These are phyloP conservation scores for Acacia acuminata DNA, from an alignment of 306 rosid genomes.

Conservation along the genomic window DNA sequence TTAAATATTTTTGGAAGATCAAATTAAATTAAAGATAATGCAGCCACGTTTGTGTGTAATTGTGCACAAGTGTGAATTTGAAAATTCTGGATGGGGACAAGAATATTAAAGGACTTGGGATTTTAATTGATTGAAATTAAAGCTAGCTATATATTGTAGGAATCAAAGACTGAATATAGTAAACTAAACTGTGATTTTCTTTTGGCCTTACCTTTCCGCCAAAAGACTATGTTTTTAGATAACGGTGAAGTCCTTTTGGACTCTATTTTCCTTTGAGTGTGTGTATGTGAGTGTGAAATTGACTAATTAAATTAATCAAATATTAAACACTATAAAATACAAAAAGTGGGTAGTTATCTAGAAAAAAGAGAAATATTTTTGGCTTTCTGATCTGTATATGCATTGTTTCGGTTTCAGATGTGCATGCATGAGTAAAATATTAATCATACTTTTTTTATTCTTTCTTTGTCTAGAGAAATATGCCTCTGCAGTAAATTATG, in stretches of 20 bases:
- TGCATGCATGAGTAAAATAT: background rate
- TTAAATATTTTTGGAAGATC: background rate
- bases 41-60: background rate
- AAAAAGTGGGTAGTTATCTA: background rate
- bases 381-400: background rate
- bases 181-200: background rate
- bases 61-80: background rate
- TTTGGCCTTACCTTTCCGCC: conserved; percentile 17
- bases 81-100: background rate
- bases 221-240: background rate
- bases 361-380: background rate
- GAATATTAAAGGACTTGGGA: background rate
- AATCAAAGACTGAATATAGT: background rate
- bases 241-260: conserved; percentile 12
- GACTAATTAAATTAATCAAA: background rate
- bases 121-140: background rate
- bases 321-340: background rate
- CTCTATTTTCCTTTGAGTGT: conserved; percentile 2
- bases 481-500: background rate
- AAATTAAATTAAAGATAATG: background rate
- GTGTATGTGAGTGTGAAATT: conserved; percentile 25
- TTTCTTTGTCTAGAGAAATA: background rate
- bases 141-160: background rate
- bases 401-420: background rate
- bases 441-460: background rate